Evolutionary conservation across 345 rosid species (phyloP).

Genomic region (Excoecaria agallocha): DNA sequence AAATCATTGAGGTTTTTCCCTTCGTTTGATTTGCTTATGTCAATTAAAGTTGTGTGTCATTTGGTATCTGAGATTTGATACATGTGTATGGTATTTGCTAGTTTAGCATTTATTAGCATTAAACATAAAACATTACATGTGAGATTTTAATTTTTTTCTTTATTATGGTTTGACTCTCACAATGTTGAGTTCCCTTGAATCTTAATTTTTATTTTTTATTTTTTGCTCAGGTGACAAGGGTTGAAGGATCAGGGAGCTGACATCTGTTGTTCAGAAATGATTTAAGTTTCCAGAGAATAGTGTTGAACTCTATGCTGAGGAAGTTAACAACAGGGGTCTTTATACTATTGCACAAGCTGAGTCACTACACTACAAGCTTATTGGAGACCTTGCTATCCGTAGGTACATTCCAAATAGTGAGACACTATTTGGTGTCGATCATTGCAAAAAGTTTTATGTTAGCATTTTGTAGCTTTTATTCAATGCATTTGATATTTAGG

Average conservation of each 20-base stretch:
- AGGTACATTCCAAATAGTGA: slow-evolving; percentile 13
- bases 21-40: background rate
- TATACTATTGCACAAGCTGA: slow-evolving; percentile 38
- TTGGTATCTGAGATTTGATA: background rate
- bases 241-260: slow-evolving; percentile 30
- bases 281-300: slow-evolving; percentile 35
- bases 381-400: slow-evolving; percentile 37
- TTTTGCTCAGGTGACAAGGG: slow-evolving; percentile 27
- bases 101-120: too few species aligned
- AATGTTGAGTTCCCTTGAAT: too few species aligned
- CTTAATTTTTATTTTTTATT: background rate
- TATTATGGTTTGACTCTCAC: too few species aligned
- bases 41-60: background rate
- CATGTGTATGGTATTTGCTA: too few species aligned
- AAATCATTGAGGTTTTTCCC: background rate
- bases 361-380: slow-evolving; percentile 39
- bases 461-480: too few species aligned
- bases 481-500: background rate
- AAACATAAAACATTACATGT: too few species aligned
- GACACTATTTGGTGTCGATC: background rate
- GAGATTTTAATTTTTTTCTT: background rate
- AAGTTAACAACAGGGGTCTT: slow-evolving; percentile 32
- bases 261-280: slow-evolving; percentile 31
- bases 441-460: background rate
- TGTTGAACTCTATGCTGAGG: slow-evolving; percentile 35